Evolutionary conservation across 352 stramenopile species (phyloP).

Genomic region (Elongisporangium prolatum): DNA sequence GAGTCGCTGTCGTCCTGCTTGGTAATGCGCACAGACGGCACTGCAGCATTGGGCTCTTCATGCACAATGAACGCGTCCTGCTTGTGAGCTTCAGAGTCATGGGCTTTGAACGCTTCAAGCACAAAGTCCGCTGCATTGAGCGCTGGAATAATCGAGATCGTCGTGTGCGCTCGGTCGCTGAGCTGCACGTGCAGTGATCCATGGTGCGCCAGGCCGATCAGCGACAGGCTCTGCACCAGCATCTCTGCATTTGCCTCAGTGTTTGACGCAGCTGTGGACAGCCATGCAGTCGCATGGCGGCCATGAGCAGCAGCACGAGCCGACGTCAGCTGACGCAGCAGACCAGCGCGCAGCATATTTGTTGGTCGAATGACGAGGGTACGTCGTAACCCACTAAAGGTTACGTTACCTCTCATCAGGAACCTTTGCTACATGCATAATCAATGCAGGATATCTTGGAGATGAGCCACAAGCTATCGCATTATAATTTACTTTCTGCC

Average conservation of each 20-base stretch:
- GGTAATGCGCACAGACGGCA: conserved; percentile 22
- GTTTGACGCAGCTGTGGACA: too few species aligned
- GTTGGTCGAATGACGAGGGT: too few species aligned
- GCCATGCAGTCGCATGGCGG: too few species aligned
- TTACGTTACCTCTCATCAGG: too few species aligned
- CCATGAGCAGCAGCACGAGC: too few species aligned
- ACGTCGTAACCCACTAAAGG: too few species aligned
- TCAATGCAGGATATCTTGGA: too few species aligned
- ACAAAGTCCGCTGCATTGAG: conserved; percentile 45
- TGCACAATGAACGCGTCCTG: conserved; percentile 21
- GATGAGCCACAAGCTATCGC: too few species aligned
- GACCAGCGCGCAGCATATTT: too few species aligned
- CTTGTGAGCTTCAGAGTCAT: neutral
- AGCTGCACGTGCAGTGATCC: conserved; percentile 39
- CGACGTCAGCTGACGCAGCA: too few species aligned
- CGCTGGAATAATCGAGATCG: conserved; percentile 46
- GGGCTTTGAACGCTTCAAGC: conserved; percentile 18
- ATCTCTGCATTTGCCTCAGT: neutral
- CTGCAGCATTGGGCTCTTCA: conserved; percentile 10
- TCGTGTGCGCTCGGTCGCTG: conserved; percentile 19
- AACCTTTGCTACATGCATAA: too few species aligned
- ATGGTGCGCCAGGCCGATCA: conserved; percentile 35
- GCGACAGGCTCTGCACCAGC: conserved; percentile 19
- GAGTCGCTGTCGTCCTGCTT: conserved; percentile 11
- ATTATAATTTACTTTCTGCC: too few species aligned